Percentiles rank a stretch among this genome's conserved stretches.
Conservation (phyloP, 805 yeast genomes). For the Ogataea trehalophila region DNA sequence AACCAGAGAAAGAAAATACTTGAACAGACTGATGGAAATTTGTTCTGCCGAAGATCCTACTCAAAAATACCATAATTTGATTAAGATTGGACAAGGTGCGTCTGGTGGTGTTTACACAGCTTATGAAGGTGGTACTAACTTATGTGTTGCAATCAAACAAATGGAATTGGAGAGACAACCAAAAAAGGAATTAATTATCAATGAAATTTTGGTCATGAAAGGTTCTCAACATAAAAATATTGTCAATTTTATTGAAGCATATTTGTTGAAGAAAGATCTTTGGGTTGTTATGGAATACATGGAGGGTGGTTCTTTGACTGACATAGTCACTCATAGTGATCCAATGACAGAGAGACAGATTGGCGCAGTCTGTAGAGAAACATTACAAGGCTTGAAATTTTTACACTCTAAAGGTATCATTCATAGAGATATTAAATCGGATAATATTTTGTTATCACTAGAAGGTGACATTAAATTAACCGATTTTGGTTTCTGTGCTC, state of each 20-base stretch:
- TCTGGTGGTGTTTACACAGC: conserved; percentile 97
- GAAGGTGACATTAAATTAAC: conserved; percentile 90
- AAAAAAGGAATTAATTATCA: conserved; percentile 88
- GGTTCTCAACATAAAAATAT: conserved; percentile 86
- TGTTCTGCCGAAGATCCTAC: conserved; percentile 87
- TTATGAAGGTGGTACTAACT: conserved; percentile 48
- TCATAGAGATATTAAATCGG: conserved; percentile 95
- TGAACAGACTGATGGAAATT: conserved; percentile 65
- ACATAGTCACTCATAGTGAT: conserved; percentile 82
- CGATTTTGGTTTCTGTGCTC: conserved; percentile 75
- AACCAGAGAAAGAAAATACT: conserved; percentile 64
- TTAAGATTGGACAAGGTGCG: conserved; percentile 96
- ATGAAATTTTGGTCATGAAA: conserved; percentile 94
- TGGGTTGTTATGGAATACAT: conserved; percentile 99
- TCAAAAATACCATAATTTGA: conserved; percentile 56
- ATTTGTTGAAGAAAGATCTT: conserved; percentile 66
- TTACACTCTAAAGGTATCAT: conserved; percentile 89
- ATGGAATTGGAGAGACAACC: conserved; percentile 95
- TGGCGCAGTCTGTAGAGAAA: conserved; percentile 91
- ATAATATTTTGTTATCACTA: conserved; percentile 78
- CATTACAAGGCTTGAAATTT: conserved; percentile 79
- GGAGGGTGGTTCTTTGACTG: conserved; percentile 98
- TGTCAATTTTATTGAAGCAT: conserved; percentile 90
- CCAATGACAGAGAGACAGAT: conserved; percentile 87
- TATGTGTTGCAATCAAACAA: conserved; percentile 89